phyloP scores from a whole-genome alignment of 164 flowering plant species.

The Sedum album region DNA sequence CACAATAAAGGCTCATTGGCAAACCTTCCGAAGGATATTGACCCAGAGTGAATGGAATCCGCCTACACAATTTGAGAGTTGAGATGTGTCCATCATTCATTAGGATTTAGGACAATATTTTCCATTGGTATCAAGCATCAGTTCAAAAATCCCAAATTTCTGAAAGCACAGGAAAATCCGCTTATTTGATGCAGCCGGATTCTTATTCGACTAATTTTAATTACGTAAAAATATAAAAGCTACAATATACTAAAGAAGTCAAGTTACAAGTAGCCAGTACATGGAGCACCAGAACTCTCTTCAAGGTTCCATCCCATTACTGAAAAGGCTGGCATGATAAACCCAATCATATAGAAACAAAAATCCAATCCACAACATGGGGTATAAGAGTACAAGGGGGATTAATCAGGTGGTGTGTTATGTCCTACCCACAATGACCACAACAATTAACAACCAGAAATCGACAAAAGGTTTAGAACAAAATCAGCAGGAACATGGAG shows the following conservation, averaged over 20 bases:
- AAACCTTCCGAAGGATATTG: slow-evolving; percentile 87
- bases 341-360: not conserved
- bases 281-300: not conserved
- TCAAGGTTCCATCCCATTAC: not conserved
- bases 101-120: not conserved
- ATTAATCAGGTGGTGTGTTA: not conserved
- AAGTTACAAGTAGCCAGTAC: not conserved
- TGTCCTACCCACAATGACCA: not conserved
- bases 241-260: too few relatives aligned
- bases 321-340: not conserved
- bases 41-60: slow-evolving; percentile 57
- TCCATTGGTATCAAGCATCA: not conserved
- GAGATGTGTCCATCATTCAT: not conserved
- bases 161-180: too few relatives aligned
- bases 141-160: too few relatives aligned
- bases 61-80: slow-evolving; percentile 22
- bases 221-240: too few relatives aligned
- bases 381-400: not conserved
- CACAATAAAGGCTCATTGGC: slow-evolving; percentile 59
- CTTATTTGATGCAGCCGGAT: too few relatives aligned
- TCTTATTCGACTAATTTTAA: too few relatives aligned
- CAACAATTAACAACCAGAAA: not conserved
- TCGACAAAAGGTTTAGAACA: not conserved
- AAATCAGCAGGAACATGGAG: not conserved
- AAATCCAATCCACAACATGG: not conserved